phyloP scores from a whole-genome alignment of 805 yeast species.

The Ogataea nitratoaversa region DNA sequence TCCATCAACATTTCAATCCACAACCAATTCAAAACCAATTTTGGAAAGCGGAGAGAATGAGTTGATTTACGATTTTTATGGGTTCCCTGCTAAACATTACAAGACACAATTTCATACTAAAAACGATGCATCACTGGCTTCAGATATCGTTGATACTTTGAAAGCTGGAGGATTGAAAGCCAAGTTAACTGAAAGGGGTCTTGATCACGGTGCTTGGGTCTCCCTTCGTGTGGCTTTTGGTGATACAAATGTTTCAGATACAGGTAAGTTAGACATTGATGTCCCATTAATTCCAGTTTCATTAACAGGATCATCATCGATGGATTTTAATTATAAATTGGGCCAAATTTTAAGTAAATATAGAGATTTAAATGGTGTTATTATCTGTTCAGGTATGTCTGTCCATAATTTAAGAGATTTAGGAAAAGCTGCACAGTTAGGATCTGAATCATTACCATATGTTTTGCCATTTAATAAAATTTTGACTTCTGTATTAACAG shows the following conservation, averaged over 20 bases:
- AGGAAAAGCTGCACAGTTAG: constrained; percentile 26
- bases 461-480: constrained; percentile 47
- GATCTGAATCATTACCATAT: constrained; percentile 39
- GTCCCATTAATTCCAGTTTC: constrained; percentile 50
- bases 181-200: constrained; percentile 50
- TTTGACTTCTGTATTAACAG: constrained; percentile 37
- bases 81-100: constrained; percentile 66
- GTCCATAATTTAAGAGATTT: constrained; percentile 70
- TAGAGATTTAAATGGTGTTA: constrained; percentile 47
- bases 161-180: constrained; percentile 40
- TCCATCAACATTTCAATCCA: constrained; percentile 26
- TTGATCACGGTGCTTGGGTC: constrained; percentile 85
- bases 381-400: constrained; percentile 72
- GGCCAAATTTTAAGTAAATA: constrained; percentile 53
- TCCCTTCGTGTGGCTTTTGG: constrained; percentile 71
- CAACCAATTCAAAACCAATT: constrained; percentile 12
- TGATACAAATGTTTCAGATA: constrained; percentile 29
- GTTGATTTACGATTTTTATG: constrained; percentile 70
- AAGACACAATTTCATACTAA: constrained; percentile 54
- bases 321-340: constrained; percentile 43
- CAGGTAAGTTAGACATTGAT: constrained; percentile 40
- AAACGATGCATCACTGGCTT: constrained; percentile 40
- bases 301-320: constrained; percentile 37
- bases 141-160: constrained; percentile 40
- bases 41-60: constrained; percentile 41